Evolutionary conservation across 2,329 filamentous ascomycete species (phyloP).

Genomic region (Beauveria australis): DNA sequence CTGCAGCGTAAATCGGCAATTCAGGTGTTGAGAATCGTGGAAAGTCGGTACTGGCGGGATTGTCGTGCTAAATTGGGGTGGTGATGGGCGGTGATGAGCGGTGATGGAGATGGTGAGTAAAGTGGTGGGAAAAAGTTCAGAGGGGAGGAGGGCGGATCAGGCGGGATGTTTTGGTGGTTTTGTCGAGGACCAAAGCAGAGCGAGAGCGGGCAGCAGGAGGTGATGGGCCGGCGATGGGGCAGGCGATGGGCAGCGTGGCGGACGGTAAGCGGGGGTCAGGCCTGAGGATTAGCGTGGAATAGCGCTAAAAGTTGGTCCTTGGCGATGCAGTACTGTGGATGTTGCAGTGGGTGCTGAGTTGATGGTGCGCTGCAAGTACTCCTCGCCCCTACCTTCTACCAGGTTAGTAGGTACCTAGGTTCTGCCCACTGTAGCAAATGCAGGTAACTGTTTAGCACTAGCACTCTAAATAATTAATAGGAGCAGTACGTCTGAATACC

Average conservation of each 20-base stretch:
- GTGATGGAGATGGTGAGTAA: neutral
- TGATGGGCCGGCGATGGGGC: neutral
- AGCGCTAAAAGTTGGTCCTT: neutral
- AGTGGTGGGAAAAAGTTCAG: neutral
- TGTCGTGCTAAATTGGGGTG: neutral
- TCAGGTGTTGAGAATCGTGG: neutral
- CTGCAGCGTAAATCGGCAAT: neutral
- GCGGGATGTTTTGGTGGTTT: conserved; percentile 10
- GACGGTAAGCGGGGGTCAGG: neutral
- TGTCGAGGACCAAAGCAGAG: neutral
- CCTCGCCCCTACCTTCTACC: neutral
- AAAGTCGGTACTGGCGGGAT: neutral
- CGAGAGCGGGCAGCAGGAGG: neutral
- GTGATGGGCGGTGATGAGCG: neutral
- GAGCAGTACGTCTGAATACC: too few relatives aligned
- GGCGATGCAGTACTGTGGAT: conserved; percentile 9
- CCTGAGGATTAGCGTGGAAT: neutral
- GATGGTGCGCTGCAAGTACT: neutral
- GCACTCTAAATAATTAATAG: too few relatives aligned
- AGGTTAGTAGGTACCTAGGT: neutral
- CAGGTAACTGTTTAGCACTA: neutral
- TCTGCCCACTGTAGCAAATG: neutral
- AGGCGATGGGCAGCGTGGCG: too few relatives aligned
- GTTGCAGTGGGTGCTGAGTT: neutral
- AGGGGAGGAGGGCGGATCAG: conserved; percentile 5